Base-by-base conservation (phyloP, 192 early-diverging fungal genomes). In the Rhizophagus sp. region DNA sequence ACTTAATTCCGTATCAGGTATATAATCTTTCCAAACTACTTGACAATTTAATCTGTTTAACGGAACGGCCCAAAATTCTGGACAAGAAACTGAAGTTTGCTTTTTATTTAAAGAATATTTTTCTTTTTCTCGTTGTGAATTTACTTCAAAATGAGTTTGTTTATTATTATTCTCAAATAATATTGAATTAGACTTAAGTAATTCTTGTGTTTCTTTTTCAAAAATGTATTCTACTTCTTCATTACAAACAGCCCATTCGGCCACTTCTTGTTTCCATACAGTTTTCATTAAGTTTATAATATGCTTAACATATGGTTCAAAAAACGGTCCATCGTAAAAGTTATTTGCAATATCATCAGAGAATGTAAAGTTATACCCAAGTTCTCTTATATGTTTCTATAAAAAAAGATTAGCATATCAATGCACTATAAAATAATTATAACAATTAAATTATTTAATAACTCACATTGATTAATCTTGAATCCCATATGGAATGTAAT, bases 21-120 rank as follows among this genome's bases (percentile, higher is more conserved):
- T 78, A 67, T 85, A 87, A 41, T 75, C 79, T 3, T 81, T 80
- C 82, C 82, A 87, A 63, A 84, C 78, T 30, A 81, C 39, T 34
- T 83, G 69, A 64, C 86, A 87, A 50, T 87, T 85, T 13, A 85
- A 67, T 25, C 75, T 73, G 25, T 87, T 85, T 63, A 82, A n/a
- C 13, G 66, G 57, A 19, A 25, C 9, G 4, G 82, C 84, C 86
- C 86, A 87, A 74, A 81, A 75, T 47, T 81, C 75, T 1, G 86
- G 84, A 79, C 86, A 87, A 44, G 78, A 81, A 64, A 24, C 79
- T 68, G 80, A 83, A 22, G 6, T 5, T 39, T 34, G 70, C 65
- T 30, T 77, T 73, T 33, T 63, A 64, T 33, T 36, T 63, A 25
- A 77, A 81, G 80, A 78, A 66, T 25, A 33, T 30, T 12, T 27